Evolutionary conservation across 2,329 filamentous ascomycete genomes (phyloP).

Genomic region (Aspergillus calidoustus): DNA sequence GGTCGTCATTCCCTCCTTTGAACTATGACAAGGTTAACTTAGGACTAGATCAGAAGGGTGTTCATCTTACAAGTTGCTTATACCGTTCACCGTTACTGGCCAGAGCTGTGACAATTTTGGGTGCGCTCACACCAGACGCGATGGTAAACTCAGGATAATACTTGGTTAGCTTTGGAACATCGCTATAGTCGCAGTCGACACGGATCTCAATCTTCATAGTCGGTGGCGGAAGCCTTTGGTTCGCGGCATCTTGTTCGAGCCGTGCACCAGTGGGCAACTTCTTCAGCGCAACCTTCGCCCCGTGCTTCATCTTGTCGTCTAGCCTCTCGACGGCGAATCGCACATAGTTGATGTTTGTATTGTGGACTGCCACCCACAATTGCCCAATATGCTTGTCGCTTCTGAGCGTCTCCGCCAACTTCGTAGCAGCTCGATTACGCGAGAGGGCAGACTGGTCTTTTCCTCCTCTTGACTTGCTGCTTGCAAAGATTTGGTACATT

Average conservation of each 20-base stretch:
- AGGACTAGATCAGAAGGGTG: background rate
- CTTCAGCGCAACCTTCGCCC: constrained; percentile 65
- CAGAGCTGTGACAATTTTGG: constrained; percentile 86
- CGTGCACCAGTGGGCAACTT: constrained; percentile 66
- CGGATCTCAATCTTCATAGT: constrained; percentile 84
- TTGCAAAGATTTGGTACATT: constrained; percentile 95
- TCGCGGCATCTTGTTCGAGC: constrained; percentile 66
- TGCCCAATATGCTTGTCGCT: constrained; percentile 55
- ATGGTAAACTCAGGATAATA: constrained; percentile 80
- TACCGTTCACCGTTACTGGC: constrained; percentile 78
- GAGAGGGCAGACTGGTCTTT: constrained; percentile 77
- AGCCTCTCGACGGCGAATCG: constrained; percentile 50
- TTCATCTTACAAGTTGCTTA: constrained; percentile 72
- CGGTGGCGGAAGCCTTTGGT: constrained; percentile 78
- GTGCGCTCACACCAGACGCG: constrained; percentile 86
- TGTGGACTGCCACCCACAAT: constrained; percentile 74
- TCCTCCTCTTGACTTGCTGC: constrained; percentile 67
- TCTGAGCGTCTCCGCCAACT: constrained; percentile 66
- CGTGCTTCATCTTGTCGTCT: constrained; percentile 69
- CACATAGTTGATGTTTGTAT: constrained; percentile 70
- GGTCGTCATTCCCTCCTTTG: constrained; percentile 93
- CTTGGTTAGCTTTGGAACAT: constrained; percentile 72
- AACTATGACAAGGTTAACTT: constrained; percentile 54
- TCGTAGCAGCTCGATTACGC: constrained; percentile 73
- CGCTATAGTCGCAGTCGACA: constrained; percentile 73